A percentile compares a stretch with the other conserved stretches of the same genome.
Conservation (phyloP, 768 basidiomycete species). For the Crassisporium funariophilum region DNA sequence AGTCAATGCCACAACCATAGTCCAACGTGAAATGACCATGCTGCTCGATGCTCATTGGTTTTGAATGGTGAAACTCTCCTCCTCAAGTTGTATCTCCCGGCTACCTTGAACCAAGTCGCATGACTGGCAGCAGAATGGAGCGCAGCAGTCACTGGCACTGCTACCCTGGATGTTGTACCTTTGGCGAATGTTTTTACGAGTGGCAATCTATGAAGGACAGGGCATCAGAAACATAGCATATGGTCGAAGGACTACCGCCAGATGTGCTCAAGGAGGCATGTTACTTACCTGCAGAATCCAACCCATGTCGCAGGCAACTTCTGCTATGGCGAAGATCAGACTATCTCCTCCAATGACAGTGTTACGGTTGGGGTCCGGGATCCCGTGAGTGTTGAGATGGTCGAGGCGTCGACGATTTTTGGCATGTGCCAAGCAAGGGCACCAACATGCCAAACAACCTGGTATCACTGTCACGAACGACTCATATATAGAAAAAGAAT, state of each 20-base stretch:
- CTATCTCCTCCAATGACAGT: constrained; percentile 11
- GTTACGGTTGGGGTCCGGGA: constrained; percentile 16
- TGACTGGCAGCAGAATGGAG: constrained; percentile 20
- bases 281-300: constrained; percentile 21
- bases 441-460: constrained; percentile 22
- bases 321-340: constrained; percentile 11
- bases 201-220: constrained; percentile 12
- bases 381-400: constrained; percentile 17
- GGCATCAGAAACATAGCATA: too few relatives aligned
- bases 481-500: constrained; percentile 6
- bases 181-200: constrained; percentile 16
- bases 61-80: constrained; percentile 19
- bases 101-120: constrained; percentile 23
- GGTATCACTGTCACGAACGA: not conserved
- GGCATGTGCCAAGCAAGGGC: constrained; percentile 22
- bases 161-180: constrained; percentile 23
- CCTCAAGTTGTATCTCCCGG: constrained; percentile 23
- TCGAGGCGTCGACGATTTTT: constrained; percentile 18
- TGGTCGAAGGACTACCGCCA: not conserved
- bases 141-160: constrained; percentile 15
- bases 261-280: not conserved
- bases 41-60: too few relatives aligned
- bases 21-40: too few relatives aligned
- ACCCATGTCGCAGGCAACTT: constrained; percentile 21
- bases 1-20: too few relatives aligned